Base-by-base conservation (phyloP, 257 asterid species). In the Phtheirospermum japonicum region DNA sequence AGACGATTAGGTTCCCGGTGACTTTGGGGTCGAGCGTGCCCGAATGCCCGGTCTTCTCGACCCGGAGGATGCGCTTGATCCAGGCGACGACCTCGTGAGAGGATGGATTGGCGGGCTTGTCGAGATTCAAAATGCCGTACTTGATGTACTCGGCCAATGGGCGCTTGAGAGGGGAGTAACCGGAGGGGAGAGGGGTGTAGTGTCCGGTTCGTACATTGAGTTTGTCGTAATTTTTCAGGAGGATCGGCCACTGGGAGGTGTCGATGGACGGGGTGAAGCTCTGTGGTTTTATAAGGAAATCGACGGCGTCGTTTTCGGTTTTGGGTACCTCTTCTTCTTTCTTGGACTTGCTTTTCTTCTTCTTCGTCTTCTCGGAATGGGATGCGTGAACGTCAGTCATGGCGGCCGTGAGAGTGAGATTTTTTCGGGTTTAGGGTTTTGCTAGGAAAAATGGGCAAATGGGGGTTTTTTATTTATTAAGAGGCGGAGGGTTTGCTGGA, bases 11-110 rank as follows among this genome's bases (percentile, higher is more conserved):
- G 37, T 90, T 90, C 1, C 98, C 98, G 5, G 98, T 90, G 57
- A 90, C 98, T 52, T 90, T 90, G 9, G 98, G 98, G 71, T 90
- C 98, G 19, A 90, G 75, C 0, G 98, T 90, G 7, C 98, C 98
- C n/a, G 94, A 83, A 59, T 90, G 98, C 8, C 98, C 98, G 1
- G 98, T 90, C 67, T 90, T 90, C 67, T 90, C 98, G 12, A 83
- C 91, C 18, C 90, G 84, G 4, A 90, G 73, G 30, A 90, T 90
- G 68, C 98, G 82, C 77, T 88, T 90, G 54, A 88, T 82, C 98
- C 98, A 90, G 0, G 98, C 98, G 9, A 90, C 98, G 4, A 90
- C 98, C 56, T 90, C 98, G 52, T 90, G 98, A 23, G 98, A 88
- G 1, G 98, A 90, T 0, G 98, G 98, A 30, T 90, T 90, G 0